Conservation (phyloP, 2,329 filamentous ascomycete genomes). For the Capronia epimyces region DNA sequence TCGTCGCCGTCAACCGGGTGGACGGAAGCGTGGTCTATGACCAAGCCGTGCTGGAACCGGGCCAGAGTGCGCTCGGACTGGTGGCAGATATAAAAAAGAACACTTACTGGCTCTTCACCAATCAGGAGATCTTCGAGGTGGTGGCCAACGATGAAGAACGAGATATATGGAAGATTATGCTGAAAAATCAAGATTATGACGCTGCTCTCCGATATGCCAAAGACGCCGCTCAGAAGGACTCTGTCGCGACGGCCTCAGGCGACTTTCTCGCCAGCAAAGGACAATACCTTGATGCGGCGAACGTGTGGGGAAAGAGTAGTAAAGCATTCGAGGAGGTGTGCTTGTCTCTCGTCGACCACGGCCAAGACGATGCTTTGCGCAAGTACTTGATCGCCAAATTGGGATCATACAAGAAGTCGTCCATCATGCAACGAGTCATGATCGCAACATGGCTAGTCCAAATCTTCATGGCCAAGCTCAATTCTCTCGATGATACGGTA, state of each 20-base stretch:
- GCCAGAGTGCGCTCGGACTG: slow-evolving; percentile 74
- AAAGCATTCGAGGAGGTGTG: slow-evolving; percentile 97
- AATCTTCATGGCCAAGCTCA: slow-evolving; percentile 94
- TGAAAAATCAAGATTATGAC: slow-evolving; percentile 81
- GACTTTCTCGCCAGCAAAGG: slow-evolving; percentile 80
- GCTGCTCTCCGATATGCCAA: slow-evolving; percentile 79
- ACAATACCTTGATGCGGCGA: slow-evolving; percentile 77
- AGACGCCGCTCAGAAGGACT: slow-evolving; percentile 75
- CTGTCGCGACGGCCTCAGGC: slow-evolving; percentile 83
- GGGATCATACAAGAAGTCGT: slow-evolving; percentile 70
- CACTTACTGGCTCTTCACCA: slow-evolving; percentile 94
- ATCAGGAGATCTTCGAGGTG: slow-evolving; percentile 86
- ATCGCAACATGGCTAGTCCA: slow-evolving; percentile 92
- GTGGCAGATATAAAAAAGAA: slow-evolving; percentile 89
- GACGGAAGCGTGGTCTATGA: slow-evolving; percentile 83
- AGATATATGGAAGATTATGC: slow-evolving; percentile 91
- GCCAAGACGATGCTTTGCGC: slow-evolving; percentile 81
- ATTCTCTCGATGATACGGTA: slow-evolving; percentile 88
- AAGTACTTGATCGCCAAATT: slow-evolving; percentile 87
- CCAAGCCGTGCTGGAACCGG: slow-evolving; percentile 74
- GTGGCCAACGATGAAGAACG: slow-evolving; percentile 84
- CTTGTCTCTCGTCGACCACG: slow-evolving; percentile 80
- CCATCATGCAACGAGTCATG: slow-evolving; percentile 90
- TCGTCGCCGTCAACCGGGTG: slow-evolving; percentile 80
- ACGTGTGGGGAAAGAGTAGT: slow-evolving; percentile 88